These are phyloP conservation scores for Eutypella sp. DNA, from an alignment of 2,329 filamentous ascomycete species.

Conservation along the genomic window DNA sequence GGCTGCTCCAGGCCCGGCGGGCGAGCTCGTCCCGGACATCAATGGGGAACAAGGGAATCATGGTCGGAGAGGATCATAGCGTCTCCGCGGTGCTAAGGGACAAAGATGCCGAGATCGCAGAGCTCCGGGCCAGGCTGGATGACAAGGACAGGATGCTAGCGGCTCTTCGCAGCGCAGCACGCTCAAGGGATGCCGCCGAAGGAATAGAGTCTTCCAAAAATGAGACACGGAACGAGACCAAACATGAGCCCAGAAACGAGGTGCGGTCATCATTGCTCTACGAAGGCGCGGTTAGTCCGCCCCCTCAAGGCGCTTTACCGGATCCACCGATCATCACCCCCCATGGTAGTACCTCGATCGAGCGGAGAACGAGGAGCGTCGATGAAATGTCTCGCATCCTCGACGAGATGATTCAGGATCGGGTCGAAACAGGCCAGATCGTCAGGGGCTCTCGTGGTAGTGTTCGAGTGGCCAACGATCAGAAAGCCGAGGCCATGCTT, in stretches of 20 bases:
- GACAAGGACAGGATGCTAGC: slow-evolving; percentile 93
- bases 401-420: slow-evolving; percentile 93
- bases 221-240: slow-evolving; percentile 11
- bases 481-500: slow-evolving; percentile 32
- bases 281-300: slow-evolving; percentile 28
- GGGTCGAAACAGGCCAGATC: slow-evolving; percentile 70
- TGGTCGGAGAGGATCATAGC: slow-evolving; percentile 75
- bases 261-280: slow-evolving; percentile 25
- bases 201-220: slow-evolving; percentile 31
- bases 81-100: slow-evolving; percentile 70
- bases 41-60: slow-evolving; percentile 61
- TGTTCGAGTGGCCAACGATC: slow-evolving; percentile 51
- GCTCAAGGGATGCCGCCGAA: slow-evolving; percentile 79
- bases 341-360: slow-evolving; percentile 30
- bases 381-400: slow-evolving; percentile 92
- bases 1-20: slow-evolving; percentile 81
- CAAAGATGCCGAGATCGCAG: slow-evolving; percentile 88
- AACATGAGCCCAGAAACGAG: slow-evolving; percentile 8
- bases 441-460: slow-evolving; percentile 63
- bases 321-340: slow-evolving; percentile 20
- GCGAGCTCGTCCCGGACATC: slow-evolving; percentile 87
- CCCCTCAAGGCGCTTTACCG: slow-evolving; percentile 25
- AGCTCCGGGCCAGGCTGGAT: slow-evolving; percentile 81
- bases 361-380: slow-evolving; percentile 62
- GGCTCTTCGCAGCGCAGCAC: slow-evolving; percentile 77